A percentile compares a stretch with the other conserved stretches of the same genome.
Evolutionary conservation across 352 stramenopile species (phyloP).

Genomic region (Globisporangium spinosum): DNA sequence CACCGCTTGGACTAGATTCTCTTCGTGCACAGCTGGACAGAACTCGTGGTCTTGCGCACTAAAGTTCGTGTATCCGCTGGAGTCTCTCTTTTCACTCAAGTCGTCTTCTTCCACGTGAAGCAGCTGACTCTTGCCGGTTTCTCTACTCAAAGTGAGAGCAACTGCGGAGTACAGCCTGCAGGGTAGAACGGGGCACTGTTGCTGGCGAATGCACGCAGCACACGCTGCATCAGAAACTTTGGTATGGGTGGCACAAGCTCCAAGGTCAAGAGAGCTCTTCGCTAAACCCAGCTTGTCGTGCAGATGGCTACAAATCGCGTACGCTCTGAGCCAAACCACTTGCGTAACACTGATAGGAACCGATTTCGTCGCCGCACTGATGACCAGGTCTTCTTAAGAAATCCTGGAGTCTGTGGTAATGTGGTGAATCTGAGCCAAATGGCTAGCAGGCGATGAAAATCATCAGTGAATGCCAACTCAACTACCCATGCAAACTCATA

Average conservation of each 20-base stretch:
- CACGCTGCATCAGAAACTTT: constrained; percentile 16
- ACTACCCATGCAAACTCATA: neutral
- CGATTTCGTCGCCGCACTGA: neutral
- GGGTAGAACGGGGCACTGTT: constrained; percentile 22
- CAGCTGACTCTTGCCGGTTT: neutral
- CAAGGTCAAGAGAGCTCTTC: constrained; percentile 8
- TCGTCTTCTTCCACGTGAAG: neutral
- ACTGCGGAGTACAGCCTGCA: constrained; percentile 20
- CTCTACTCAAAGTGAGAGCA: neutral
- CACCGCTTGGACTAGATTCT: neutral
- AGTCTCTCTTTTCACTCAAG: neutral
- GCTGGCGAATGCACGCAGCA: constrained; percentile 24
- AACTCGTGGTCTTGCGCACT: constrained; percentile 17
- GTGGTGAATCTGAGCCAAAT: neutral
- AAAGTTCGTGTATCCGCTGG: constrained; percentile 19
- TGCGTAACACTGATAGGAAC: neutral
- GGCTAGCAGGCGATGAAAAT: neutral
- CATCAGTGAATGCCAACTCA: neutral
- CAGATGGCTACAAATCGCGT: constrained; percentile 32
- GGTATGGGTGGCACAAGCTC: constrained; percentile 20
- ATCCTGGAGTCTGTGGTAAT: neutral
- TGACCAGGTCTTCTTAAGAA: neutral
- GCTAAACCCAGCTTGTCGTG: constrained; percentile 30
- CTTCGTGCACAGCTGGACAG: constrained; percentile 9
- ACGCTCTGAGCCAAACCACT: constrained; percentile 46